Evolutionary conservation across 2,329 filamentous ascomycete species (phyloP).

Genomic region (Beauveria asiatica): DNA sequence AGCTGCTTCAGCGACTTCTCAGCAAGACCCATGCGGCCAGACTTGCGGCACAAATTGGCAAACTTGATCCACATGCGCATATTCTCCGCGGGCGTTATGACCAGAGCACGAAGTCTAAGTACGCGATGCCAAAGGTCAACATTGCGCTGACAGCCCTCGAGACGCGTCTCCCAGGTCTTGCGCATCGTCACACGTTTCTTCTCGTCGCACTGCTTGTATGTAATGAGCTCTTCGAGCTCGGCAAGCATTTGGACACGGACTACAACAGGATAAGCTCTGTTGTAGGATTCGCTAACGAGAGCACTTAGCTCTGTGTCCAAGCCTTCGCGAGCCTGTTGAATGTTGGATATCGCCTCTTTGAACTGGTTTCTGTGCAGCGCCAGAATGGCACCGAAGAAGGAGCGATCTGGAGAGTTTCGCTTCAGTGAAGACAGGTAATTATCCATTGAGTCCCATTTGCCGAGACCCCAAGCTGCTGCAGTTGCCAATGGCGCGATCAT

Average conservation of each 20-base stretch:
- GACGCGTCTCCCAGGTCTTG: slow-evolving; percentile 87
- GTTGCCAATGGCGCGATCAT: slow-evolving; percentile 90
- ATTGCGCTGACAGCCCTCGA: slow-evolving; percentile 92
- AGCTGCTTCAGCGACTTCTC: slow-evolving; percentile 91
- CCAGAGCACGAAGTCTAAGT: slow-evolving; percentile 86
- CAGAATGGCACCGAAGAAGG: slow-evolving; percentile 95
- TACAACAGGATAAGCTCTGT: slow-evolving; percentile 93
- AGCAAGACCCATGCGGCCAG: slow-evolving; percentile 83
- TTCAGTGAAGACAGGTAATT: slow-evolving; percentile 95
- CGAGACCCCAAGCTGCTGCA: slow-evolving; percentile 90
- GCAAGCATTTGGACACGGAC: slow-evolving; percentile 98
- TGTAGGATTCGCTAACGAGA: slow-evolving; percentile 96
- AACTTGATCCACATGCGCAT: slow-evolving; percentile 99
- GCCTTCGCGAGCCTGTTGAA: slow-evolving; percentile 85
- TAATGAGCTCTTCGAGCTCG: slow-evolving; percentile 94
- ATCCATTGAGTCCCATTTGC: slow-evolving; percentile 98
- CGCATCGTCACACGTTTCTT: slow-evolving; percentile 88
- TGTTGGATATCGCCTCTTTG: slow-evolving; percentile 77
- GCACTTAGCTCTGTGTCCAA: slow-evolving; percentile 94
- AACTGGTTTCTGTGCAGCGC: slow-evolving; percentile 95
- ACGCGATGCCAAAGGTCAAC: slow-evolving; percentile 98
- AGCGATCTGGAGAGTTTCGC: slow-evolving; percentile 81
- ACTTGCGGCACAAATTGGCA: slow-evolving; percentile 95
- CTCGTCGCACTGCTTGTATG: slow-evolving; percentile 89
- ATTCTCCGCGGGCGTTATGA: slow-evolving; percentile 86